Percentiles rank a stretch among this genome's conserved stretches.
phyloP scores from a whole-genome alignment of 805 yeast genomes.

The Starmerella lactis-condensi region DNA sequence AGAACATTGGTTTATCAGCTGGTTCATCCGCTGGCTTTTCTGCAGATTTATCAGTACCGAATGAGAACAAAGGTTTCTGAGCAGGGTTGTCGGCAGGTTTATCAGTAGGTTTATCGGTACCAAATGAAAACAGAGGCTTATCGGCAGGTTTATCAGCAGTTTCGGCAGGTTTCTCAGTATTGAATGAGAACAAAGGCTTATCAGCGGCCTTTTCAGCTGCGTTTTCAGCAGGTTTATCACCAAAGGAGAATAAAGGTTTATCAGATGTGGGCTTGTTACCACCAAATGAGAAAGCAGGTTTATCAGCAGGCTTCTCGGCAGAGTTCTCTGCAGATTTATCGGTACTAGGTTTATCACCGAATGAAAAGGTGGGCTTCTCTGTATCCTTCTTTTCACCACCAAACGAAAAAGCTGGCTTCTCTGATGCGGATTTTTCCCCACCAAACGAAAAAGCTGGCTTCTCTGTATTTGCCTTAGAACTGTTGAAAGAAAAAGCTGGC shows the following conservation, averaged over 20 bases:
- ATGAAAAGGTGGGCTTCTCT: slow-evolving; percentile 2
- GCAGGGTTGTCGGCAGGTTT: no score
- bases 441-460: slow-evolving; percentile 4
- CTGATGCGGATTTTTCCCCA: no score
- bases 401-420: slow-evolving; percentile 3
- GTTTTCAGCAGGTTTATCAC: slow-evolving; percentile 2
- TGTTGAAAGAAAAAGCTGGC: slow-evolving; percentile 3
- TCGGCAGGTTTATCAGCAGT: slow-evolving; percentile 1
- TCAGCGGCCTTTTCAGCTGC: slow-evolving; percentile 1
- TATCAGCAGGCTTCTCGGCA: slow-evolving; percentile 1
- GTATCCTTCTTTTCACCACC: slow-evolving; percentile 1
- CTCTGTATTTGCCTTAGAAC: not conserved
- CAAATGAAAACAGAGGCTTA: slow-evolving; percentile 7
- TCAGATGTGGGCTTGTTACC: slow-evolving; percentile 1
- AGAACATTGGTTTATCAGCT: slow-evolving; percentile 3
- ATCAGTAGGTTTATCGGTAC: slow-evolving; percentile 2
- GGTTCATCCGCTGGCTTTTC: slow-evolving; percentile 1
- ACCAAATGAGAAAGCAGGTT: slow-evolving; percentile 1
- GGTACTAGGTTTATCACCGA: slow-evolving; percentile 1
- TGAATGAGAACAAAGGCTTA: slow-evolving; percentile 7
- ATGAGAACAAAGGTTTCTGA: slow-evolving; percentile 5
- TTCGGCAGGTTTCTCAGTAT: slow-evolving; percentile 2
- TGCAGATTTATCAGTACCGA: slow-evolving; percentile 7
- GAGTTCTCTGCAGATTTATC: slow-evolving; percentile 4
- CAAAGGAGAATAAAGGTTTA: slow-evolving; percentile 8